phyloP scores from a whole-genome alignment of 176 grass and related monocot species.

The Aegilops umbellulata region DNA sequence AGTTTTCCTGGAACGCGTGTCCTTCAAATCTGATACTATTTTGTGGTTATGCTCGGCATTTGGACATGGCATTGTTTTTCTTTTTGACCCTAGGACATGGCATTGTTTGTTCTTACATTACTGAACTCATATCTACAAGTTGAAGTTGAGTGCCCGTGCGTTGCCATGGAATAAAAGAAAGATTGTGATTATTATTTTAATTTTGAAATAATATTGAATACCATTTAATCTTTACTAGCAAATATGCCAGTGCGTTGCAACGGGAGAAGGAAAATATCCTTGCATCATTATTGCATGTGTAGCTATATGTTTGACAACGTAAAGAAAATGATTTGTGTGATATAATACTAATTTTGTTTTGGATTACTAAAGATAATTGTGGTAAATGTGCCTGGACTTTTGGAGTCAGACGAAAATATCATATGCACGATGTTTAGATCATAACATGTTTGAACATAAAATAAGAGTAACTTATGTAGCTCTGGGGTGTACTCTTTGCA shows the following conservation, averaged over 20 bases:
- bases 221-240: neutral
- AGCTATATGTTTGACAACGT: too few species aligned
- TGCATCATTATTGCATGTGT: too few species aligned
- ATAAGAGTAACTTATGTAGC: too few species aligned
- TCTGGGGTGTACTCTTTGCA: too few species aligned
- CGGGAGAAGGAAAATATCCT: too few species aligned
- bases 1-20: neutral
- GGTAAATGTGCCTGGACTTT: too few species aligned
- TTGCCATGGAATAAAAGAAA: neutral
- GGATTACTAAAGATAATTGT: too few species aligned
- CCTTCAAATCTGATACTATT: neutral
- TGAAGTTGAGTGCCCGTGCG: neutral
- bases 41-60: neutral
- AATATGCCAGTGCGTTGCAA: neutral
- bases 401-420: too few species aligned
- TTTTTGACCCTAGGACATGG: neutral
- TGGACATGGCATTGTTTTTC: neutral
- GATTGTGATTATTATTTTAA: neutral
- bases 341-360: too few species aligned
- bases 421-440: too few species aligned
- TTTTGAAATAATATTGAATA: neutral
- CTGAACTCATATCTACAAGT: neutral
- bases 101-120: conserved; percentile 10
- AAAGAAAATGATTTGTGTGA: too few species aligned
- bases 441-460: too few species aligned